These are phyloP conservation scores for Hymenoscyphus infarciens DNA, from an alignment of 2,329 filamentous ascomycete species.

Conservation along the genomic window DNA sequence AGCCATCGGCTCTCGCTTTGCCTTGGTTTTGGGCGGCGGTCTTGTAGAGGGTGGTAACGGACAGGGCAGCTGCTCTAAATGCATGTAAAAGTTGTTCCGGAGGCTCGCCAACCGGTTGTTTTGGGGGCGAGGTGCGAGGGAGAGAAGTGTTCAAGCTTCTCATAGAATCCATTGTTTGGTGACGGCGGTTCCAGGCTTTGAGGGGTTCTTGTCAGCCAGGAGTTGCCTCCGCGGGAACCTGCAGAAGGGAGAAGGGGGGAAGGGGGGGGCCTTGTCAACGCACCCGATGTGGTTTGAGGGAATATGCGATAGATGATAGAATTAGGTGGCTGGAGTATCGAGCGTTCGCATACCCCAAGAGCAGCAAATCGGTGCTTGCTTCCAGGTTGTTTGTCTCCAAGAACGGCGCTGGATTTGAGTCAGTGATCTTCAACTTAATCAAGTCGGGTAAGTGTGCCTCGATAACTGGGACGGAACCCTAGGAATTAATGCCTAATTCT, in stretches of 20 bases:
- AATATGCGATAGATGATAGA: background rate
- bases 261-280: background rate
- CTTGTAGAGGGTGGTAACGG: slow-evolving; percentile 95
- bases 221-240: background rate
- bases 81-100: slow-evolving; percentile 73
- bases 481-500: too few species aligned
- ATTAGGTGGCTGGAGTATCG: background rate
- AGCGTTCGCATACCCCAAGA: background rate
- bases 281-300: background rate
- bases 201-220: background rate
- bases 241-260: background rate
- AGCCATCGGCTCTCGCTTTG: slow-evolving; percentile 74
- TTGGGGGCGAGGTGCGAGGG: slow-evolving; percentile 46
- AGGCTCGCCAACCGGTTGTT: slow-evolving; percentile 40
- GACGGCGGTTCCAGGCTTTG: background rate
- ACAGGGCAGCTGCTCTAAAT: slow-evolving; percentile 89
- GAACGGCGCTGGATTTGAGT: background rate
- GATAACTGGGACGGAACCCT: background rate
- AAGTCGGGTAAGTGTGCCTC: background rate
- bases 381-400: background rate
- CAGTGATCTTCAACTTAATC: background rate
- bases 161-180: slow-evolving; percentile 59
- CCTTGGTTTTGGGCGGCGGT: slow-evolving; percentile 76
- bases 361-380: background rate
- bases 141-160: slow-evolving; percentile 59